Base-by-base conservation (phyloP, 2,329 filamentous ascomycete species). In the Lecanosticta acicola region DNA sequence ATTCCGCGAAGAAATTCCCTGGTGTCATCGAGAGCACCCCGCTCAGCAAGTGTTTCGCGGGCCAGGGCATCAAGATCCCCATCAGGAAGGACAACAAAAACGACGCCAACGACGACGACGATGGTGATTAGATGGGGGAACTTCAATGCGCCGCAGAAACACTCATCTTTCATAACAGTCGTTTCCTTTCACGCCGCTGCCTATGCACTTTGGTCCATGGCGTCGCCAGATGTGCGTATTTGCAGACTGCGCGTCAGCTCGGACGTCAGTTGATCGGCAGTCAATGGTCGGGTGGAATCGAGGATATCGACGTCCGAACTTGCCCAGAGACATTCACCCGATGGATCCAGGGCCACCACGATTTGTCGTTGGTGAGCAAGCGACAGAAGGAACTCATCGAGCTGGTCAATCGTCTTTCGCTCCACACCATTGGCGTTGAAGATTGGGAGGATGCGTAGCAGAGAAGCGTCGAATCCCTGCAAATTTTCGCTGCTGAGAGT, bases 1-100 rank as follows among this genome's bases (percentile, higher is more conserved):
- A 85, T 69, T 94, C 87, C 2, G 93, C 93, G 39, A 98, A 98
- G 76, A 96, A 96, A 62, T 98, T 98, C 67, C 93, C 93, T 0
- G 93, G 93, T 33, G 93, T 98, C 1, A 95, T 94, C 47, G 91
- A 97, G 65, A 94, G 86, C 66, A 98, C 93, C 0, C 70, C 81
- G 3, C 72, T 97, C 14, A 96, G 90, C 75, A 95, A 94, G 67
- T 87, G 82, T 51, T 97, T 98, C 69, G 91, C 93, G 3, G 76
- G 80, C 1, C 93, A 98, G 62, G 93, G 93, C 18, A 94, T 95
- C 69, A 96, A 96, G 69, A 96, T 97, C 18, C 91, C 91, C 0
- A 96, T 97, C 44, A 76, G 91, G 17, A 96, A 96, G 68, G 91
- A 96, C 51, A 62, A 72, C 60, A 68, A 77, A 66, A 60, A 68